Conservation (phyloP, 805 yeast species). For the Kazachstania martiniae region DNA sequence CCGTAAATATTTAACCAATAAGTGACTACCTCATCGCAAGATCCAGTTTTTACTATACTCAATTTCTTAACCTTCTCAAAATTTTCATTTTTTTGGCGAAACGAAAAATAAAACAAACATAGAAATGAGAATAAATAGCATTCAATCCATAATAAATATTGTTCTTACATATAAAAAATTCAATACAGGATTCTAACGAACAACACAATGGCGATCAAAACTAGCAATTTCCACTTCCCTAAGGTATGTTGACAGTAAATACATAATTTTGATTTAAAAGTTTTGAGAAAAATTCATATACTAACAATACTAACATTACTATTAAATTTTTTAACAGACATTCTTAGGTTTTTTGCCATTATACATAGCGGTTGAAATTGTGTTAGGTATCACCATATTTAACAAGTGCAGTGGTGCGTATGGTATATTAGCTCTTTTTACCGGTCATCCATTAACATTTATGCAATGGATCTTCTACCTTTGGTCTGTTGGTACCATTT, state of each 20-base stretch:
- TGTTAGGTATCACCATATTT: conserved; percentile 62
- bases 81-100: not conserved
- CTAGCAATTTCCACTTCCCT: no score
- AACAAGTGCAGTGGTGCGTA: conserved; percentile 85
- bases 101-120: no score
- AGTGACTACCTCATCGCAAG: no score
- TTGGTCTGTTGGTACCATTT: conserved; percentile 49
- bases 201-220: no score
- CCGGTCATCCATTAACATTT: conserved; percentile 77
- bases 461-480: conserved; percentile 76
- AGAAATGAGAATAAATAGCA: no score
- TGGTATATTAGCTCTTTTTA: conserved; percentile 75
- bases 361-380: conserved; percentile 77
- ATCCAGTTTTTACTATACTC: no score
- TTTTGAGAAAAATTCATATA: conserved; percentile 1
- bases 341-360: conserved; percentile 69
- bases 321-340: conserved; percentile 31
- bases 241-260: no score
- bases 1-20: no score
- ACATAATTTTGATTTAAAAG: no score
- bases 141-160: no score
- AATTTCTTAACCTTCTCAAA: not conserved
- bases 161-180: no score
- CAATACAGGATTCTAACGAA: no score
- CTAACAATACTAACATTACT: conserved; percentile 5